Conservation (phyloP, 139 green algal species). For the Micractinium sp. region DNA sequence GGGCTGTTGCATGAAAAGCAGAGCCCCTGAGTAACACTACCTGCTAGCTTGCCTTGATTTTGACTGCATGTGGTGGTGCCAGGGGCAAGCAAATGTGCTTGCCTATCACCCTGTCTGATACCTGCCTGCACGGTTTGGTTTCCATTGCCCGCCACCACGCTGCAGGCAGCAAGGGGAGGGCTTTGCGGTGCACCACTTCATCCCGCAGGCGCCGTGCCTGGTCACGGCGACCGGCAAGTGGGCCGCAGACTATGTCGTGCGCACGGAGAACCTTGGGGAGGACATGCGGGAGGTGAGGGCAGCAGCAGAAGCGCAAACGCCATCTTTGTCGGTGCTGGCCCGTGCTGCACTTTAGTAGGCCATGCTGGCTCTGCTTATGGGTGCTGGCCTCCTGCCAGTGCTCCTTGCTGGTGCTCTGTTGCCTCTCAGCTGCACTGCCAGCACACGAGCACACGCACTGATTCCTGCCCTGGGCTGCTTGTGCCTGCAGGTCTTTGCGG, state of each 20-base stretch:
- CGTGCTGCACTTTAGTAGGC: not conserved
- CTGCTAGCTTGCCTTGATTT: too few species aligned
- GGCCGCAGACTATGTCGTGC: constrained; percentile 24
- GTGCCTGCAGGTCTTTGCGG: not conserved
- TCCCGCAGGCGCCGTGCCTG: constrained; percentile 27
- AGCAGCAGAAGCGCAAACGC: not conserved
- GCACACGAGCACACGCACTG: not conserved
- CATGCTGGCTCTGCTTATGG: too few species aligned
- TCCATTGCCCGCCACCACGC: not conserved
- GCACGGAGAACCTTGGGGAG: constrained; percentile 19
- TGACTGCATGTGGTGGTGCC: too few species aligned
- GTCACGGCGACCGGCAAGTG: not conserved
- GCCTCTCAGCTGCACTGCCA: not conserved
- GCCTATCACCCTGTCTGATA: too few species aligned
- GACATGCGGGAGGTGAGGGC: constrained; percentile 29
- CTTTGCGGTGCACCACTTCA: constrained; percentile 32
- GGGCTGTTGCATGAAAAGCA: too few species aligned
- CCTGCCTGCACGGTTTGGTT: not conserved
- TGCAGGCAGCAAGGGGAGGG: constrained; percentile 21
- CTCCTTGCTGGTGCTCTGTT: not conserved
- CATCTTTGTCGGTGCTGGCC: not conserved
- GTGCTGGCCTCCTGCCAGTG: not conserved
- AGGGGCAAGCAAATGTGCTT: too few species aligned
- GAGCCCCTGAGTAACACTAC: too few species aligned
- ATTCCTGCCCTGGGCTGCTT: not conserved